Percentiles rank a stretch among this genome's conserved stretches.
Evolutionary conservation across 495 filamentous ascomycete genomes (phyloP).

Genomic region (Penicillium egyptiacum): DNA sequence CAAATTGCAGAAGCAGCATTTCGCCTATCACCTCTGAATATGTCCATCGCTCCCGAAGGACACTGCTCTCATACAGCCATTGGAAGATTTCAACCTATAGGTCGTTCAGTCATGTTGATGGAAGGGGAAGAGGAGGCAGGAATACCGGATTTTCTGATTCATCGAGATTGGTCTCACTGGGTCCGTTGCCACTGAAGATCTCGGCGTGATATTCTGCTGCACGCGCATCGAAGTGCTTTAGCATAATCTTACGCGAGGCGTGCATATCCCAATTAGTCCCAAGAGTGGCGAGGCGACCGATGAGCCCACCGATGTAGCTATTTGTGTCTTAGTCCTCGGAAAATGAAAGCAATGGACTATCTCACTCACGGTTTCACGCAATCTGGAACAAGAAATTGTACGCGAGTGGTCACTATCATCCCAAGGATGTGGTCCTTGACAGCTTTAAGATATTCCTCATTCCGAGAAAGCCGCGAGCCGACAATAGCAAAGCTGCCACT

Average conservation of each 20-base stretch:
- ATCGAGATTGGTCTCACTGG: constrained; percentile 3
- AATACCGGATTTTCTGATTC: constrained; percentile 17
- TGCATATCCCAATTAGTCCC: constrained; percentile 30
- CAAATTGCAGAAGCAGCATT: constrained; percentile 29
- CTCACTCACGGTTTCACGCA: constrained; percentile 17
- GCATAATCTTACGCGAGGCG: constrained; percentile 25
- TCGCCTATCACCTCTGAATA: constrained; percentile 30
- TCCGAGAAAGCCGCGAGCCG: constrained; percentile 20
- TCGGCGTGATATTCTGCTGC: constrained; percentile 25
- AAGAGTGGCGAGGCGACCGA: constrained; percentile 16
- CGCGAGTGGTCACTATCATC: constrained; percentile 29
- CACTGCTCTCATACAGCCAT: constrained; percentile 27
- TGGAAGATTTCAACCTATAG: constrained; percentile 27
- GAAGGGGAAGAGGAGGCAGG: neutral
- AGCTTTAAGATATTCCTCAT: constrained; percentile 28
- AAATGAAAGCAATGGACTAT: neutral
- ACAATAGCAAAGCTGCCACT: constrained; percentile 28
- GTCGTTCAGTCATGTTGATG: neutral
- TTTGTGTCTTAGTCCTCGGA: neutral
- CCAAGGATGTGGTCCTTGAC: constrained; percentile 30
- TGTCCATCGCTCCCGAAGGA: constrained; percentile 23
- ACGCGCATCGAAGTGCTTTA: constrained; percentile 27
- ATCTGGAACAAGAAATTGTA: constrained; percentile 27
- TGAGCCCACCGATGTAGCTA: constrained; percentile 26
- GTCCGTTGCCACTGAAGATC: constrained; percentile 2